Percentiles rank a stretch among this genome's conserved stretches.
phyloP scores from a whole-genome alignment of 2,329 filamentous ascomycete species.

The Monosporascus sp. region DNA sequence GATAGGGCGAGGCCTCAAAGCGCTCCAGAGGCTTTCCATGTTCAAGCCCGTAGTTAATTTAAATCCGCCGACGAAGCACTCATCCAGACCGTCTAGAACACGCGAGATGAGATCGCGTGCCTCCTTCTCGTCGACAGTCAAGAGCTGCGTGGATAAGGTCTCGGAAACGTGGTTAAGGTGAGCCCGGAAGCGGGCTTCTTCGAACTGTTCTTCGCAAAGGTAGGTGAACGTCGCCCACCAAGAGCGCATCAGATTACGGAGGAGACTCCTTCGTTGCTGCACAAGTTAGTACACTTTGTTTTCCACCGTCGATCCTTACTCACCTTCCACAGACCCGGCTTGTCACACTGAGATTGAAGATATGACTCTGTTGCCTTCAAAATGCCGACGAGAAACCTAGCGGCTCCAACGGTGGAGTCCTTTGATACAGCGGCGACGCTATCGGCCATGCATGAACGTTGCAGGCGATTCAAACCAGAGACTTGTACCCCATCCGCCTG shows the following conservation, averaged over 20 bases:
- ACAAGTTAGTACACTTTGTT: slow-evolving; percentile 4
- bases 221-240: slow-evolving; percentile 50
- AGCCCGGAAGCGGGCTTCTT: slow-evolving; percentile 60
- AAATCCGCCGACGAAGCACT: slow-evolving; percentile 64
- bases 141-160: slow-evolving; percentile 32
- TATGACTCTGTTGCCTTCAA: slow-evolving; percentile 39
- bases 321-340: slow-evolving; percentile 27
- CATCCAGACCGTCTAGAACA: slow-evolving; percentile 39
- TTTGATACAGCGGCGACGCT: slow-evolving; percentile 52
- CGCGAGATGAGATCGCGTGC: slow-evolving; percentile 33
- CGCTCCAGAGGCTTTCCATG: slow-evolving; percentile 75
- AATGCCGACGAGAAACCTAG: slow-evolving; percentile 43
- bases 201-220: slow-evolving; percentile 42
- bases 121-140: slow-evolving; percentile 17
- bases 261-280: slow-evolving; percentile 26
- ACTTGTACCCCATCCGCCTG: slow-evolving; percentile 43
- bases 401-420: slow-evolving; percentile 54
- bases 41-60: slow-evolving; percentile 68
- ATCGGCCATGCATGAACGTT: slow-evolving; percentile 52
- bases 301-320: slow-evolving; percentile 5
- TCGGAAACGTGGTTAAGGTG: slow-evolving; percentile 50
- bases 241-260: slow-evolving; percentile 44
- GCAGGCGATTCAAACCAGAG: slow-evolving; percentile 53
- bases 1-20: slow-evolving; percentile 60
- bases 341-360: slow-evolving; percentile 28